Base-by-base conservation (phyloP, 2,329 filamentous ascomycete genomes). In the Laburnicola sp. region DNA sequence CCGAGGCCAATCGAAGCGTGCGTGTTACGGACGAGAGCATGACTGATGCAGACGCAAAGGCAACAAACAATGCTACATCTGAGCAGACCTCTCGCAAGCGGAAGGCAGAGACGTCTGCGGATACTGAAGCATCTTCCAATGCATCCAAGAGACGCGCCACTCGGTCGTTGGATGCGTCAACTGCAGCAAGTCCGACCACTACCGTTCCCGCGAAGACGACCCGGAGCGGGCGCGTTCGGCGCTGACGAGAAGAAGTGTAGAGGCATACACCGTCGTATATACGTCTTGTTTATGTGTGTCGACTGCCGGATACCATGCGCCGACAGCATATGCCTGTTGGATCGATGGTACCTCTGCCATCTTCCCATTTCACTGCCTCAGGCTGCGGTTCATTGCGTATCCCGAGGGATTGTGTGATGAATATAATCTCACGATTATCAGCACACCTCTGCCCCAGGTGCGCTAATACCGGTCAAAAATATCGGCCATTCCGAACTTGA, bases 121-220 rank as follows among this genome's bases (percentile, higher is more conserved):
- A 55, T 6, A 41, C 7, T 4, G 63, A 62, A 10, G 41, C 48
- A 6, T 45, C 54, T 23, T 44, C 53, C n/a, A n/a, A n/a, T n/a
- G n/a, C n/a, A 4, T 42, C 59, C 2, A 69, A 70, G 51, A 72
- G 69, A 59, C 62, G 68, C 28, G 56, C 56, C 1, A 65, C 65
- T 10, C 57, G 58, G 35, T 67, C 65, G 9, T 74, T 66, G 42
- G 68, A 70, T 16, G 69, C 71, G 11, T 66, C 72, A 6, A 74
- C 72, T 8, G 66, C 70, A 37, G 64, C 69, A 45, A 73, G 69
- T 45, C 66, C 69, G 44, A 67, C 66, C 21, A 60, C 56, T 43
- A 35, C 55, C 16, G 57, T 53, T 9, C 52, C 64, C 10, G 39
- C 60, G 1, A 63, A 57, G 31, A 40, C 59, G 10, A 59, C 62